Evolutionary conservation across 2,329 filamentous ascomycete genomes (phyloP), one percentile per base, ranked within the genome.

Genomic region (Fusarium concolor): DNA sequence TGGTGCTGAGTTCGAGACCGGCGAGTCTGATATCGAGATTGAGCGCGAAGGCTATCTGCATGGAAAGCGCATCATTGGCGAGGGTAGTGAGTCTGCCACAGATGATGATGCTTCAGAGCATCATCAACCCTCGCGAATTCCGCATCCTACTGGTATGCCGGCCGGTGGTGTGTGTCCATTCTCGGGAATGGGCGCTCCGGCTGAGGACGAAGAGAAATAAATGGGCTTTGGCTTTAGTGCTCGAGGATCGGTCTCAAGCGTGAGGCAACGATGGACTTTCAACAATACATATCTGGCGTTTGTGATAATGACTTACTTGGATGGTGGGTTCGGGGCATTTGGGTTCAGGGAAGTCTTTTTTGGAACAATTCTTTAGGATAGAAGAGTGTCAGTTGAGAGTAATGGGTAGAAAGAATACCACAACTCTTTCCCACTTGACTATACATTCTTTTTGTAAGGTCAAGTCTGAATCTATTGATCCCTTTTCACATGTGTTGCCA

Each of bases 41-140:
- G 88, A 91, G 74, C 80, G 82, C 52, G 90, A 92, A 74, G 89
- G 89, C 0, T 91, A 86, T 71, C 71, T 91, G 20, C 84, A 89
- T 67, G 89, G 89, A 2, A 88, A 87, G 78, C 87, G 85, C 74
- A 79, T 92, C 10, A 74, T 89, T 14, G 79, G 80, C 20, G 81
- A 82, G 0, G 64, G 60, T 5, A 53, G 59, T 26, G 62, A 53
- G 11, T 72, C 67, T 12, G 26, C 52, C 20, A 54, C 54, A 20
- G 71, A 74, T 10, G 69, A 63, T 29, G 70, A 72, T 39, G 58
- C 55, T 12, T 67, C 69, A 18, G 69, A 64, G 33, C 63, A 70
- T 18, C 52, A 68, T 17, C 64, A 42, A 20, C 56, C 47, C 15
- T 67, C 59, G 28, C 45, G 51, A 44, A 69, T 67, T 38, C 62